These are phyloP conservation scores for Fragilaria radians DNA, from an alignment of 108 stramenopile genomes.

Conservation along the genomic window DNA sequence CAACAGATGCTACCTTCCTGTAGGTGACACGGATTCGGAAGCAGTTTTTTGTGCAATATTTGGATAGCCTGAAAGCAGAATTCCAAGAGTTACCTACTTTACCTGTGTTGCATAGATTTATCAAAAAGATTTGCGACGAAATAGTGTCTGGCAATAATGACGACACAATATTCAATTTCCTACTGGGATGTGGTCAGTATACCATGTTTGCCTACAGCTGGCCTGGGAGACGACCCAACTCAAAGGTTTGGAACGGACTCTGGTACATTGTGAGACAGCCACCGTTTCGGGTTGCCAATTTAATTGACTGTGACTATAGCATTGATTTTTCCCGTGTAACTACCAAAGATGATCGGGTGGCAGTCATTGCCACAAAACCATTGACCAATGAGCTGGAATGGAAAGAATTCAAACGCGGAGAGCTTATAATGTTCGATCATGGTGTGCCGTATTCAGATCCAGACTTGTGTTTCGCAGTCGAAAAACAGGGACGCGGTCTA, in stretches of 20 bases:
- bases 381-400: slow-evolving; percentile 68
- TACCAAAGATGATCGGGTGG: slow-evolving; percentile 54
- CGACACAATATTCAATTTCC: slow-evolving; percentile 74
- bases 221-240: slow-evolving; percentile 69
- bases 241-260: slow-evolving; percentile 75
- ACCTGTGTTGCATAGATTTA: slow-evolving; percentile 53
- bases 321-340: slow-evolving; percentile 54
- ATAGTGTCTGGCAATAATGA: slow-evolving; percentile 43
- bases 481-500: slow-evolving; percentile 53
- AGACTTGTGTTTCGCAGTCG: slow-evolving; percentile 36
- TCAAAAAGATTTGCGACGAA: slow-evolving; percentile 48
- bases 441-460: slow-evolving; percentile 43
- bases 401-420: slow-evolving; percentile 56
- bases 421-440: slow-evolving; percentile 65
- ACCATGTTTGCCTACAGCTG: slow-evolving; percentile 65
- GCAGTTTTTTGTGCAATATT: slow-evolving; percentile 69
- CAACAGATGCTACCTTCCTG: slow-evolving; percentile 44
- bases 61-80: slow-evolving; percentile 62
- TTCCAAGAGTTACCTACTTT: slow-evolving; percentile 57
- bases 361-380: slow-evolving; percentile 77
- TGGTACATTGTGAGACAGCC: slow-evolving; percentile 69
- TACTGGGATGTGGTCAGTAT: slow-evolving; percentile 57
- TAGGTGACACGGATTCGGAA: slow-evolving; percentile 81
- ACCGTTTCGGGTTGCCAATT: slow-evolving; percentile 29
- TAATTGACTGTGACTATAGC: slow-evolving; percentile 46